Conservation (phyloP, 495 filamentous ascomycete species). For the Penicillium ucsense region DNA sequence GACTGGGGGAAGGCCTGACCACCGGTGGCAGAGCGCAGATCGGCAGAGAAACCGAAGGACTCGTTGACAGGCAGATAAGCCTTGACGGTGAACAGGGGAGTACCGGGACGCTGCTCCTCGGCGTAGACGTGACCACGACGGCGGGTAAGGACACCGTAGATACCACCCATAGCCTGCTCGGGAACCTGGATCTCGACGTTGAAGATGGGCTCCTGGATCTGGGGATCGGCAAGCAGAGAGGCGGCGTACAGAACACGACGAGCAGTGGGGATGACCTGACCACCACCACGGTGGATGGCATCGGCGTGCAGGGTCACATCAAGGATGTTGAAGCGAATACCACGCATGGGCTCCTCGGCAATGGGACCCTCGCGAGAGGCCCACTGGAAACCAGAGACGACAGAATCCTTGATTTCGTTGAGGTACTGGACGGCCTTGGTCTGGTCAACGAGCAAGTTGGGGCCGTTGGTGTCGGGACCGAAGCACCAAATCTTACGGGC, state of each 20-base stretch:
- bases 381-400: slow-evolving; percentile 99
- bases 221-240: slow-evolving; percentile 79
- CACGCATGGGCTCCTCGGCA: slow-evolving; percentile 96
- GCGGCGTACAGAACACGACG: slow-evolving; percentile 96
- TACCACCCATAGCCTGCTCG: slow-evolving; percentile 98
- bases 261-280: slow-evolving; percentile 95
- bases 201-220: slow-evolving; percentile 94
- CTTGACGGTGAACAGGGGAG: slow-evolving; percentile 99
- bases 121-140: slow-evolving; percentile 97
- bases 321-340: slow-evolving; percentile 95
- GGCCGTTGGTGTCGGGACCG: slow-evolving; percentile 93
- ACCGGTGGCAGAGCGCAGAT: slow-evolving; percentile 86
- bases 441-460: slow-evolving; percentile 98
- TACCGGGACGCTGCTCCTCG: slow-evolving; percentile 96
- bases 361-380: slow-evolving; percentile 94
- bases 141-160: slow-evolving; percentile 98
- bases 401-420: slow-evolving; percentile 99
- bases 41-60: slow-evolving; percentile 98
- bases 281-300: slow-evolving; percentile 99
- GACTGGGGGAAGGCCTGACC: slow-evolving; percentile 98
- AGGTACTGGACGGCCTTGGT: slow-evolving; percentile 99
- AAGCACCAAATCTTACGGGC: slow-evolving; percentile 99
- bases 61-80: slow-evolving; percentile 98
- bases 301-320: slow-evolving; percentile 99
- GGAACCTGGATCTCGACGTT: slow-evolving; percentile 98